Percentiles rank a stretch among this genome's conserved stretches.
These are phyloP conservation scores for Orbilia brochopaga DNA, from an alignment of 2,329 filamentous ascomycete species.

Conservation along the genomic window DNA sequence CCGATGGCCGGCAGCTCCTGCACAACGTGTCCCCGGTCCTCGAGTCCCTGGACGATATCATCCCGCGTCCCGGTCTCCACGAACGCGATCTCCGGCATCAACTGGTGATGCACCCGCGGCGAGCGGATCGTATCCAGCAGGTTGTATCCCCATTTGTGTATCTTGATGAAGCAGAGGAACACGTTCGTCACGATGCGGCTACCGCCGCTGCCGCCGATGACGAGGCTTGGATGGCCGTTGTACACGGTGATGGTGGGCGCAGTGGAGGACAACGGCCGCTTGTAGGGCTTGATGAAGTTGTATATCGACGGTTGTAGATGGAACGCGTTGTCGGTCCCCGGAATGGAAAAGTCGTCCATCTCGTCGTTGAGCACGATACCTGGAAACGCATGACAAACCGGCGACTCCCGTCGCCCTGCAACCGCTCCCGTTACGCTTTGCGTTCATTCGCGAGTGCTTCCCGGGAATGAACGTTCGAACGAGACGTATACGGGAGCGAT, in stretches of 20 bases:
- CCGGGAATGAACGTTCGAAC: not conserved
- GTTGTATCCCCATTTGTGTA: constrained; percentile 53
- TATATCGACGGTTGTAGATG: constrained; percentile 52
- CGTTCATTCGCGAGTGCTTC: not conserved
- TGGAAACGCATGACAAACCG: constrained; percentile 13
- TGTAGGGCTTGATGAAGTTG: constrained; percentile 54
- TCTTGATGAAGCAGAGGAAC: constrained; percentile 54
- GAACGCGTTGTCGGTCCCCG: constrained; percentile 52
- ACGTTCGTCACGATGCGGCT: constrained; percentile 55
- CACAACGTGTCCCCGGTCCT: constrained; percentile 52
- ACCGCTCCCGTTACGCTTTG: no score
- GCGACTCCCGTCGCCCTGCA: constrained; percentile 3
- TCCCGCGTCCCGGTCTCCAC: constrained; percentile 49
- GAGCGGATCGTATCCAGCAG: constrained; percentile 53
- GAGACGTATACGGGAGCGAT: not conserved
- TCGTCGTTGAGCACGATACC: constrained; percentile 54
- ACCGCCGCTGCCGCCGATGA: constrained; percentile 53
- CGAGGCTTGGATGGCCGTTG: constrained; percentile 52
- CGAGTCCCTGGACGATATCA: constrained; percentile 50
- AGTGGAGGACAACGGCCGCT: constrained; percentile 54
- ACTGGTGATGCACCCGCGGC: constrained; percentile 54
- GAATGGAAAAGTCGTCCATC: constrained; percentile 55
- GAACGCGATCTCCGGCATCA: constrained; percentile 53
- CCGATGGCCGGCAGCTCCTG: constrained; percentile 47
- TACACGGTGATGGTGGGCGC: constrained; percentile 53